Evolutionary conservation across 257 asterid species (phyloP), one percentile per base, ranked within the genome.

Genomic region (Ligustrum vulgare): DNA sequence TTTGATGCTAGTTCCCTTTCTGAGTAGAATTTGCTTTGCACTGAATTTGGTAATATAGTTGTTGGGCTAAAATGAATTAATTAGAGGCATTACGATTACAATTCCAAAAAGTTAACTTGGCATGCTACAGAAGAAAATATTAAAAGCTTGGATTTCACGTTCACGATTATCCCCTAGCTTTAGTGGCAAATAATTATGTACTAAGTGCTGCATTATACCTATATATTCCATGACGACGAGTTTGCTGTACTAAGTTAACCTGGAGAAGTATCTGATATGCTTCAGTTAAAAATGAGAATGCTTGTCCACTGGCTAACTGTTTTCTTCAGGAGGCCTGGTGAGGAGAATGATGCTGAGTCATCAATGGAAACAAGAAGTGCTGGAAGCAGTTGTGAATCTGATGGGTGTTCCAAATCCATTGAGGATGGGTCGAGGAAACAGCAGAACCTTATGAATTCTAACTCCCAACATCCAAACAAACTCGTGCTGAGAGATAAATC

Each of bases 371-470:
- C 69, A 33, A 80, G 77, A 51, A 66, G 80, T 78, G 80, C 85
- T 49, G 85, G 87, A 58, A 84, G 89, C 83, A 82, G 82, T 82
- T 67, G 68, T 56, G 84, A 80, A 80, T 82, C 72, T 25, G 89
- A 80, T 69, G 72, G 75, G 75, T 73, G 73, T 67, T 72, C 80
- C 64, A 79, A 74, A 80, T 77, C 87, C 76, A 32, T 20, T 74
- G 67, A 39, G 64, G 82, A 79, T 64, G 82, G 76, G 78, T 23
- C 33, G 35, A 1, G 75, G 78, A 78, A 72, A 71, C 82, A 75
- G 76, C 86, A 74, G 51, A 43, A 43, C 51, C 51, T 43, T 1
- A 1, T 43, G n/a, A 82, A 73, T 78, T 49, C 35, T 58, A 82
- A 73, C 68, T 49, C 68, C 13, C 84, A 73, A 64, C 82, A 56